phyloP scores from a whole-genome alignment of 257 asterid genomes.

The Scutellaria baicalensis region DNA sequence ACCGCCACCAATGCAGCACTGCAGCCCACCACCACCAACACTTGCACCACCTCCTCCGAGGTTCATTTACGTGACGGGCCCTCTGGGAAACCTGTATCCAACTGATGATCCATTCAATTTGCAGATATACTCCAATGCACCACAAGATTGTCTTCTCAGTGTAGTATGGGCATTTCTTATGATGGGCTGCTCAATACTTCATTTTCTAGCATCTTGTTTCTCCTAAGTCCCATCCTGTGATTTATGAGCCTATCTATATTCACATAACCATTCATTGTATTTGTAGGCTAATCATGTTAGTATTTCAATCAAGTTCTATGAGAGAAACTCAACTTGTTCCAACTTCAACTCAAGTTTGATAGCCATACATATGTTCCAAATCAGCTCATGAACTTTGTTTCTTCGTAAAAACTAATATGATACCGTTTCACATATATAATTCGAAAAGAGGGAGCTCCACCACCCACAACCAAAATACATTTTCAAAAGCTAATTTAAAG shows the following conservation, averaged over 20 bases:
- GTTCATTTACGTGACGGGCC: conserved; percentile 9
- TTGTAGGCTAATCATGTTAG: no score
- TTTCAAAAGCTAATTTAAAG: no score
- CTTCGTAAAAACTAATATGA: no score
- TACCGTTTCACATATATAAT: no score
- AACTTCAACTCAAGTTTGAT: no score
- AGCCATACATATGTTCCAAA: no score
- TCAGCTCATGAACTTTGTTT: no score
- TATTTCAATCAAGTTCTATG: no score
- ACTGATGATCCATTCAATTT: conserved; percentile 31
- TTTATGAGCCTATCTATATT: neutral
- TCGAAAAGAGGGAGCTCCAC: no score
- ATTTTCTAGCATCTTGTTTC: neutral
- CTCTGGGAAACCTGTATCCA: conserved; percentile 16
- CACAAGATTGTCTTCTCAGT: neutral
- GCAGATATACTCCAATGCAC: conserved; percentile 21
- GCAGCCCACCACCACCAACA: conserved; percentile 18
- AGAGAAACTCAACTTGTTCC: no score
- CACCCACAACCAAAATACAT: no score
- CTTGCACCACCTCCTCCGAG: conserved; percentile 25
- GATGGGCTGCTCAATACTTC: conserved; percentile 10
- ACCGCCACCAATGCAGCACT: neutral
- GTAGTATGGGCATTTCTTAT: conserved; percentile 3
- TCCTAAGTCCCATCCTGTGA: neutral
- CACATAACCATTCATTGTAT: no score